phyloP scores from a whole-genome alignment of 2,329 filamentous ascomycete species.

The Aspergillus flavus region DNA sequence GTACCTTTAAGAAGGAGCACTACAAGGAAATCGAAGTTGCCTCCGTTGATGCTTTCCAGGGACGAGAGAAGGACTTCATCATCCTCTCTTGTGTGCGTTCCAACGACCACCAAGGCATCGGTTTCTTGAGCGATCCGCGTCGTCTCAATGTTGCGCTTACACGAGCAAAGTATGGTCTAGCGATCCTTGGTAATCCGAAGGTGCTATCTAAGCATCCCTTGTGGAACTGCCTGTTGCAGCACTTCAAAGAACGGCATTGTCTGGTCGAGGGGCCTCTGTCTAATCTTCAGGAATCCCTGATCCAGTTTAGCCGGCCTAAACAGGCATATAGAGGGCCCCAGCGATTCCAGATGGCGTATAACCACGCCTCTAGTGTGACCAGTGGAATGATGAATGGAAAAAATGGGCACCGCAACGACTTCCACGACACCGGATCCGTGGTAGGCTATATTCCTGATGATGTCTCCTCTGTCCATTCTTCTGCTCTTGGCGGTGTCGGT shows the following conservation, averaged over 20 bases:
- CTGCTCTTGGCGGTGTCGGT: conserved; percentile 82
- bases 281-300: conserved; percentile 91
- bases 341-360: conserved; percentile 79
- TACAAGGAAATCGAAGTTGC: conserved; percentile 99
- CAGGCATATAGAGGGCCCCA: conserved; percentile 88
- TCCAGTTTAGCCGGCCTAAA: conserved; percentile 94
- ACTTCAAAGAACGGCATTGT: conserved; percentile 97
- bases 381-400: conserved; percentile 56
- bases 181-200: conserved; percentile 96
- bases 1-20: conserved; percentile 95
- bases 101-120: conserved; percentile 98
- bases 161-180: conserved; percentile 92
- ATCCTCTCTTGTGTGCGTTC: conserved; percentile 96
- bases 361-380: conserved; percentile 64
- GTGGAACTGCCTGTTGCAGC: conserved; percentile 91
- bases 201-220: conserved; percentile 96
- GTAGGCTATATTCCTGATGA: conserved; percentile 96
- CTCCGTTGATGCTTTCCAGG: conserved; percentile 97
- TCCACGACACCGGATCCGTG: conserved; percentile 80
- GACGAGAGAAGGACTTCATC: conserved; percentile 98
- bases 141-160: conserved; percentile 97
- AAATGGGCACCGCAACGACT: conserved; percentile 54
- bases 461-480: conserved; percentile 93
- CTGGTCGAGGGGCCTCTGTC: conserved; percentile 93
- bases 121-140: conserved; percentile 95